Evolutionary conservation across 2,329 filamentous ascomycete genomes (phyloP).

Genomic region (Sarocladiaceae sp.): DNA sequence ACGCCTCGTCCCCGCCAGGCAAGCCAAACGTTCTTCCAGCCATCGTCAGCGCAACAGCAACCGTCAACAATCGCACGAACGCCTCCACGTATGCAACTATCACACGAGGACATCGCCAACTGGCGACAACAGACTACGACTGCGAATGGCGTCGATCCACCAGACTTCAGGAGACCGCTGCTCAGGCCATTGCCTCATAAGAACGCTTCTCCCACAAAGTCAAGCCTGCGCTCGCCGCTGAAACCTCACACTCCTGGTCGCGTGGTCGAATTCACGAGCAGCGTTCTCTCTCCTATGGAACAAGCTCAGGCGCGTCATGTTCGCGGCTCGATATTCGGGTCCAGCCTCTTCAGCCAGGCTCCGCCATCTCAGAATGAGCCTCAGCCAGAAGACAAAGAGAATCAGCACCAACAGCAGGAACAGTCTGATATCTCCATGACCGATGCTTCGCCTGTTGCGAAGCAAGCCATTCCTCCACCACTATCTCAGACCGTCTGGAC

Average conservation of each 20-base stretch:
- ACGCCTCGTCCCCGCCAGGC: slow-evolving; percentile 36
- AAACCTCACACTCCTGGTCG: slow-evolving; percentile 55
- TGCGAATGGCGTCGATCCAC: slow-evolving; percentile 28
- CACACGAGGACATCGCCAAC: slow-evolving; percentile 34
- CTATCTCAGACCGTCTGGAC: slow-evolving; percentile 42
- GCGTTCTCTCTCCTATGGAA: slow-evolving; percentile 40
- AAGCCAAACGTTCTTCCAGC: slow-evolving; percentile 34
- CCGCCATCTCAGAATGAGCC: neutral
- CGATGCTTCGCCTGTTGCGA: slow-evolving; percentile 21
- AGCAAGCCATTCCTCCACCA: neutral
- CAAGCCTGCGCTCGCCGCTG: slow-evolving; percentile 51
- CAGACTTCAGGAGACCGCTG: slow-evolving; percentile 20
- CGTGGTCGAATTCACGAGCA: slow-evolving; percentile 54
- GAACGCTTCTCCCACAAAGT: slow-evolving; percentile 52
- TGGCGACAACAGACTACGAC: slow-evolving; percentile 37
- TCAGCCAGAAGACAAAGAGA: slow-evolving; percentile 26
- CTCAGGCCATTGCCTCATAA: slow-evolving; percentile 46
- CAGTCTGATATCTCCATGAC: slow-evolving; percentile 21
- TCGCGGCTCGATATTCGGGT: slow-evolving; percentile 18
- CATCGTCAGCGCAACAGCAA: slow-evolving; percentile 22
- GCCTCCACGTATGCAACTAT: slow-evolving; percentile 37
- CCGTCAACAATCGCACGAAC: slow-evolving; percentile 18
- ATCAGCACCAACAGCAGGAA: slow-evolving; percentile 15
- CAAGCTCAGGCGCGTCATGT: slow-evolving; percentile 30
- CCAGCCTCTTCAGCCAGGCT: slow-evolving; percentile 10